Percentiles rank a stretch among this genome's conserved stretches.
Conservation (phyloP, 345 rosid species). For the Triadica sebifera region DNA sequence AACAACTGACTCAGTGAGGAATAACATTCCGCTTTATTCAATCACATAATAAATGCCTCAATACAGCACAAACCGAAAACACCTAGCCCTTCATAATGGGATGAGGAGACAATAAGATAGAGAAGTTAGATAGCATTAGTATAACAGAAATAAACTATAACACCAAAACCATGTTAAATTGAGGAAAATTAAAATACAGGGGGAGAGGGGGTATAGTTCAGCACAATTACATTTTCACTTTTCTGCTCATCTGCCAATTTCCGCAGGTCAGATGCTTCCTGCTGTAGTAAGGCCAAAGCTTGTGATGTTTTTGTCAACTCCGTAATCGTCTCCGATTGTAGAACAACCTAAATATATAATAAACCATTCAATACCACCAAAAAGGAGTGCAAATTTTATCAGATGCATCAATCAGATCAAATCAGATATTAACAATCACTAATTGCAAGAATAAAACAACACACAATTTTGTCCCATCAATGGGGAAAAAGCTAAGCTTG, state of each 20-base stretch:
- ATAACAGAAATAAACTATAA: neutral
- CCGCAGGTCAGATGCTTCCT: conserved; percentile 70
- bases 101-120: neutral
- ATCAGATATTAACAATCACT: neutral
- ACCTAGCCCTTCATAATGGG: no score
- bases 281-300: conserved; percentile 63
- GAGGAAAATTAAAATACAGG: neutral
- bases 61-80: neutral
- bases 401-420: neutral
- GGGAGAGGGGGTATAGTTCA: neutral
- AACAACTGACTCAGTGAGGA: neutral
- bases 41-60: neutral
- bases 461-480: neutral
- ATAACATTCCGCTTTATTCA: neutral
- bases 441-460: neutral
- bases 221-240: conserved; percentile 60
- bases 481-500: neutral
- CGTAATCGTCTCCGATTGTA: conserved; percentile 94
- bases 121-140: neutral
- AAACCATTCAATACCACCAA: conserved; percentile 6
- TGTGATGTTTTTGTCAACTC: conserved; percentile 87
- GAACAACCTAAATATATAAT: conserved; percentile 54
- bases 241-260: conserved; percentile 54
- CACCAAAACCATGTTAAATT: neutral
- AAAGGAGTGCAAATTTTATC: neutral